Evolutionary conservation across 2,329 filamentous ascomycete genomes (phyloP).

Genomic region (Amylocarpus encephaloides): DNA sequence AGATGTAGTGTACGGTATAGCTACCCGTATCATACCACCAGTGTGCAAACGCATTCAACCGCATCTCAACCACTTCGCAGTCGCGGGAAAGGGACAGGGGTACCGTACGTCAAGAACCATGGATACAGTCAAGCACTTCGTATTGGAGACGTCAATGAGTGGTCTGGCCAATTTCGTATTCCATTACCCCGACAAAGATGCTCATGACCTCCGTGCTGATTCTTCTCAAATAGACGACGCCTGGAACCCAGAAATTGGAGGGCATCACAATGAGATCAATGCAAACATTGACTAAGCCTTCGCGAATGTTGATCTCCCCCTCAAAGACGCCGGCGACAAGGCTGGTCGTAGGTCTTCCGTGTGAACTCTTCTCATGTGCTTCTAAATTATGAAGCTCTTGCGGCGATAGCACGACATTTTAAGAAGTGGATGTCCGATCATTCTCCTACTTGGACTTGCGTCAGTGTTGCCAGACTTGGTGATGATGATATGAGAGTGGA

Average conservation of each 20-base stretch:
- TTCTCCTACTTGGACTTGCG: slow-evolving; percentile 46
- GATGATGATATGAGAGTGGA: slow-evolving; percentile 49
- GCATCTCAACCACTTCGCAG: not conserved
- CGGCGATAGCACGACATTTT: slow-evolving; percentile 41
- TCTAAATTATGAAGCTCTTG: slow-evolving; percentile 36
- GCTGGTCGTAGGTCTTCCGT: slow-evolving; percentile 48
- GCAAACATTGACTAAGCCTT: slow-evolving; percentile 48
- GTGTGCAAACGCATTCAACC: not conserved
- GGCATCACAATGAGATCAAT: slow-evolving; percentile 33
- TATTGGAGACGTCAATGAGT: not conserved
- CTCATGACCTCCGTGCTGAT: not conserved
- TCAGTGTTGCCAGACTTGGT: slow-evolving; percentile 44
- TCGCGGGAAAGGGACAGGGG: not conserved
- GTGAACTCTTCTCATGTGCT: slow-evolving; percentile 42
- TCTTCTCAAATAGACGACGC: slow-evolving; percentile 27
- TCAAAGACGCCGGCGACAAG: slow-evolving; percentile 48
- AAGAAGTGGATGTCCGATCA: slow-evolving; percentile 46
- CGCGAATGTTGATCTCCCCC: slow-evolving; percentile 45
- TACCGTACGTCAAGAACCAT: not conserved
- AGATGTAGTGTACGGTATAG: no score
- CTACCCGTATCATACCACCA: no score
- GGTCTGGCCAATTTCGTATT: not conserved
- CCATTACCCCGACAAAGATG: not conserved
- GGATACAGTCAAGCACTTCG: not conserved
- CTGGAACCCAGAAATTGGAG: slow-evolving; percentile 28